These are phyloP conservation scores for Kuraishia ogatae DNA, from an alignment of 805 yeast genomes.

Conservation along the genomic window DNA sequence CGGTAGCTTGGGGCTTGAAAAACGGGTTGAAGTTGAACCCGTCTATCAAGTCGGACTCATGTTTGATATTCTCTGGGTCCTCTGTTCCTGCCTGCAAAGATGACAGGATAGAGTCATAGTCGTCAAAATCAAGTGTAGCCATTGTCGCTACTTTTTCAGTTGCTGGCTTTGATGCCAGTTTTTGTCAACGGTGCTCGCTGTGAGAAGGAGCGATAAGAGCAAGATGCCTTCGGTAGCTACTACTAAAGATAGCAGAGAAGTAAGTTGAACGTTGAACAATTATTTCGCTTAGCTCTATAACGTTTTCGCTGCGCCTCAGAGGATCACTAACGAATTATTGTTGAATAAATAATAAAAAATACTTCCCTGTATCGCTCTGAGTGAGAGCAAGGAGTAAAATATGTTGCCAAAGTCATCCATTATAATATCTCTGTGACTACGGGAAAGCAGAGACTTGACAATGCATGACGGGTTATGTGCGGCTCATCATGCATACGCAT, in stretches of 20 bases:
- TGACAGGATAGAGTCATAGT: conserved; percentile 20
- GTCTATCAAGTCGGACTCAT: neutral
- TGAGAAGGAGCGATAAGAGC: too few species aligned
- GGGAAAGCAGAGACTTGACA: neutral
- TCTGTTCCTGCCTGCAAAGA: conserved; percentile 10
- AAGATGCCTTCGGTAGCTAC: neutral
- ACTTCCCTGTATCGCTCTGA: neutral
- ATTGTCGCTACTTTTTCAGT: conserved; percentile 4
- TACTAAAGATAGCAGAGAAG: neutral
- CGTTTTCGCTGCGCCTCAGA: neutral
- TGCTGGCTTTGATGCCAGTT: too few species aligned
- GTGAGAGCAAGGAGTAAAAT: neutral
- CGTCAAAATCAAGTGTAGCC: conserved; percentile 21
- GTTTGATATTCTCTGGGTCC: neutral
- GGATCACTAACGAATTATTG: neutral
- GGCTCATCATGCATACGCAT: neutral
- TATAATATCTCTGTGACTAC: neutral
- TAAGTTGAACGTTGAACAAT: neutral
- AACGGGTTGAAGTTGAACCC: neutral
- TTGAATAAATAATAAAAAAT: neutral
- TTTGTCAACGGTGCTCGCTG: too few species aligned
- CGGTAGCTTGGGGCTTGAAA: neutral
- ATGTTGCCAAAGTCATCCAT: neutral
- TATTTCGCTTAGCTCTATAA: neutral
- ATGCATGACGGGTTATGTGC: neutral